These are phyloP conservation scores for Diaporthe vaccinii DNA, from an alignment of 2,329 filamentous ascomycete genomes.

Conservation along the genomic window DNA sequence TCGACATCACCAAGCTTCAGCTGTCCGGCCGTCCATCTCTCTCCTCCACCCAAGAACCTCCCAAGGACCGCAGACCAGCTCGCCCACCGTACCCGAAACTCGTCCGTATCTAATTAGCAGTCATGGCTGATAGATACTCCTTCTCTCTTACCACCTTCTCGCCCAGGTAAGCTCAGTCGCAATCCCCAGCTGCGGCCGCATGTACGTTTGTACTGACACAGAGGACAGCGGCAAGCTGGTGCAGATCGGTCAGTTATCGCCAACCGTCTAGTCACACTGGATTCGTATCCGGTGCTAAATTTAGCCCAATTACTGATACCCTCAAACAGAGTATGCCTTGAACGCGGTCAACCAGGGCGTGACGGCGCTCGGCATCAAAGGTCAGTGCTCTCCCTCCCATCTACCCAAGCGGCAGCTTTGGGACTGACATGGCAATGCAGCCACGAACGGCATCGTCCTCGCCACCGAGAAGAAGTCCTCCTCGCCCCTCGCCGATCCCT, in stretches of 20 bases:
- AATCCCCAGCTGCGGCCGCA: constrained; percentile 24
- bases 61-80: constrained; percentile 13
- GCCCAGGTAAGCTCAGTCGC: constrained; percentile 80
- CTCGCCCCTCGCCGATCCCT: constrained; percentile 94
- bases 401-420: constrained; percentile 8
- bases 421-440: constrained; percentile 60
- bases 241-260: constrained; percentile 81
- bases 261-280: constrained; percentile 54
- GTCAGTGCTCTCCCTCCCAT: constrained; percentile 60
- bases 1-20: constrained; percentile 21
- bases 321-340: constrained; percentile 88
- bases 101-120: constrained; percentile 43
- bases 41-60: constrained; percentile 8
- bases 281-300: constrained; percentile 36
- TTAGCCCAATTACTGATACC: constrained; percentile 41
- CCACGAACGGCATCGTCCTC: constrained; percentile 98
- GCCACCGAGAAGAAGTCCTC: constrained; percentile 99
- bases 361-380: constrained; percentile 98
- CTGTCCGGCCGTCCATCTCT: constrained; percentile 16
- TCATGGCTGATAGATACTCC: constrained; percentile 98
- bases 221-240: constrained; percentile 91
- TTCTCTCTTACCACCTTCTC: constrained; percentile 99
- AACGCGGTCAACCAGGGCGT: constrained; percentile 99
- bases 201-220: constrained; percentile 45
- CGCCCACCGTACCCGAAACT: background rate